Evolutionary conservation across 1,139 yeast species (phyloP), one percentile per base, ranked within the genome.

Genomic region (Debaryomycetaceae sp.): DNA sequence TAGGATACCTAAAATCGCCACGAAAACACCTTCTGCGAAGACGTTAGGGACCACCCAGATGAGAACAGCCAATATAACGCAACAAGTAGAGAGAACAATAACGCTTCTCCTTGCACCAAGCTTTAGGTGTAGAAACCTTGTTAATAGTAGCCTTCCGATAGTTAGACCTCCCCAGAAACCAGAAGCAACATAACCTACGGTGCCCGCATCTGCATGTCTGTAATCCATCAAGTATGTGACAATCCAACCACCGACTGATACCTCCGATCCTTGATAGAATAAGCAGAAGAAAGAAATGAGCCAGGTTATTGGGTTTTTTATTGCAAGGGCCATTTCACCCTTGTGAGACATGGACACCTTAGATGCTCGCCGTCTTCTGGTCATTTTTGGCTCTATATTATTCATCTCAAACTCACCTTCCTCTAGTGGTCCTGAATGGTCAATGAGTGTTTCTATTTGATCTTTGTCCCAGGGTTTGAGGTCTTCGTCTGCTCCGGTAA

Each of bases 121-220:
- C n/a, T 51, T 50, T 27, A 63, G 64, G 49, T 76, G 76, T 9
- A 74, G 52, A 1, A 66, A 63, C 22, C 71, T 58, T 2, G 81
- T 75, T 27, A 82, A 62, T 6, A 70, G 49, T 27, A 84, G 62
- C 42, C 90, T 60, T 1, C 89, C 89, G 3, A 81, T 35, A 0
- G 88, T 81, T 34, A 85, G 64, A 6, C 90, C 91, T 9, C 75
- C 81, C 90, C 89, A 85, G 53, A 78, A 83, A 0, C 89, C 89
- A 6, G 88, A 79, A 2, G 86, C 78, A 30, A 83, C 83, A 55
- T 82, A 83, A 17, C 89, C 88, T 45, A 76, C 74, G 4, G 75
- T 61, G 0, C 57, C 50, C 4, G 65, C 56, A 42, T 66, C 60
- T 1, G 83, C 85, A 39, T 70, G 66, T 39, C 88, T 70, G 52